Evolutionary conservation across 306 rosid genomes (phyloP), one percentile per base, ranked within the genome.

Genomic region (Erythrophleum fordii): DNA sequence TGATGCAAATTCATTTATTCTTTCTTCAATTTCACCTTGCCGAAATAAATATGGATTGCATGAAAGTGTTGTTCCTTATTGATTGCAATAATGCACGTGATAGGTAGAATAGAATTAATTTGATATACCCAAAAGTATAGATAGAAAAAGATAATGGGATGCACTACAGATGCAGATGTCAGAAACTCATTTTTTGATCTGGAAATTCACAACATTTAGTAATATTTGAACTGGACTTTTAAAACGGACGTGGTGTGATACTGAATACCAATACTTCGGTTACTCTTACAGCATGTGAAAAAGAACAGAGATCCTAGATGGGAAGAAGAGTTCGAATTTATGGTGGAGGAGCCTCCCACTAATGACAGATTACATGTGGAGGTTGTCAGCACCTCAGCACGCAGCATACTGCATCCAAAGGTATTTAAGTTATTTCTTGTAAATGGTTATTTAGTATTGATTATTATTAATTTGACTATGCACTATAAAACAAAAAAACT

Each of bases 251-350:
- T 35, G 75, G 12, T 41, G 31, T 79, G 67, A 18, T 73, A 26
- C 8, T 59, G 20, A 37, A 13, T 73, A 44, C 11, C 34, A 20
- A 28, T 35, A 31, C 7, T 46, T 22, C 52, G 74, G 76, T 68
- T 53, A 64, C 48, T 44, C 20, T 46, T 84, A 48, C 75, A 94
- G 97, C 79, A 5, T 26, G 20, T 95, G 72, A 95, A 91, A 80
- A 95, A 91, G 85, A 92, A 77, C 81, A 90, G 95, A 83, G 97
- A 95, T 85, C 98, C 98, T 16, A 89, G 97, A 62, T 95, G 98
- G 98, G 97, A 85, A 37, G 97, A 95, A 70, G 95, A 95, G 73
- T 95, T 95, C 59, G 80, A 85, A 37, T 92, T 90, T 82, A 71
- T 53, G 85, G 80, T 90, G 76, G 94, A 92, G 13, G 91, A 92